Evolutionary conservation across 352 stramenopile species (phyloP), one percentile per base, ranked within the genome.

Genomic region (Nothophytophthora sp.): DNA sequence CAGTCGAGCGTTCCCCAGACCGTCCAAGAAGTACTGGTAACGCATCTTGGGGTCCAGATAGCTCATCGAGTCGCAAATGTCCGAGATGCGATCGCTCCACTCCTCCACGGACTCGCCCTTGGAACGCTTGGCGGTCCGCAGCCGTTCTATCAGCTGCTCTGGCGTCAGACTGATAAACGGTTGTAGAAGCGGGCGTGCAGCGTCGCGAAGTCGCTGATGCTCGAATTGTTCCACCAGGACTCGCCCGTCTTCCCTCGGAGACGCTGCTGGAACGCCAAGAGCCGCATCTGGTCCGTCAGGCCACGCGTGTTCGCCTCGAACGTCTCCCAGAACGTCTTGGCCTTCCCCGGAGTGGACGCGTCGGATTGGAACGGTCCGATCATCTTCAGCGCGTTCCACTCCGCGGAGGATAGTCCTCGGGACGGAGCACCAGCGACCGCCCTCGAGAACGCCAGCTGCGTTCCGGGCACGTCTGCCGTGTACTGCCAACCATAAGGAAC

Each of bases 11-110:
- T 42, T 52, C 11, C 23, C 24, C 7, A 52, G 5, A 2, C 33
- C 33, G 1, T 24, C 30, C 0, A 22, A 7, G 15, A 52, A 43
- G 7, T 35, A 13, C 16, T 43, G 23, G 11, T 52, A 52, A 0
- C 33, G 32, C 44, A 37, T 52, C 5, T 29, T 12, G 0, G 30
- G 3, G 10, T 43, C 35, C 5, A 34, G 15, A n/a, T 43, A 52
- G 15, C 32, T 34, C 22, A 53, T 34, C 11, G 45, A 44, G 22
- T 53, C 34, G 13, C 45, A 53, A 1, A 53, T 10, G 10, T 42
- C 33, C 0, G 34, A 25, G 2, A 45, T 35, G 10, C 45, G 34
- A 24, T 53, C 34, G 1, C 25, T 33, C 45, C 45, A 53, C 7
- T 53, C 34, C 6, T 53, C 45, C 8, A 53, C 35, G 0, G 45